phyloP scores from a whole-genome alignment of 805 yeast genomes.

The Yamadazyma laniorum region DNA sequence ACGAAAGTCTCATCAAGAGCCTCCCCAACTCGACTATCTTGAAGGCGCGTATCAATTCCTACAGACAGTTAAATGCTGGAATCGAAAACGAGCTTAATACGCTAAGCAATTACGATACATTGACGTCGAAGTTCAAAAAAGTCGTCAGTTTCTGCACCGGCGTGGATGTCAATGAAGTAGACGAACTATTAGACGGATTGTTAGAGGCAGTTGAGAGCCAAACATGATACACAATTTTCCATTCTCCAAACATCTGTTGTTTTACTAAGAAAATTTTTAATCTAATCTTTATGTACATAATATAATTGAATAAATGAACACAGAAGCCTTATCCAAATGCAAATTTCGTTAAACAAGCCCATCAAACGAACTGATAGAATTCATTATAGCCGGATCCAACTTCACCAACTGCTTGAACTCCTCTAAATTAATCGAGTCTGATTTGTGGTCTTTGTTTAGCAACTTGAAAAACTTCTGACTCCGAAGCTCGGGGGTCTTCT shows the following conservation, averaged over 20 bases:
- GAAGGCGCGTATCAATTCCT: slow-evolving; percentile 79
- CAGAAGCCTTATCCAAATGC: background rate
- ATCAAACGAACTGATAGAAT: slow-evolving; percentile 76
- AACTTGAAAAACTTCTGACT: slow-evolving; percentile 75
- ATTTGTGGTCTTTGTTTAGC: slow-evolving; percentile 69
- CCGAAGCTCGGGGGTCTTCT: slow-evolving; percentile 85
- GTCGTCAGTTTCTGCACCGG: slow-evolving; percentile 91
- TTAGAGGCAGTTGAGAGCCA: slow-evolving; percentile 86
- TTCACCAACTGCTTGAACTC: slow-evolving; percentile 84
- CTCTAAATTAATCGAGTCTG: slow-evolving; percentile 63
- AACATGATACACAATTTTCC: no score
- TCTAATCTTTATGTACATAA: background rate
- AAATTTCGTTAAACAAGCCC: slow-evolving; percentile 56
- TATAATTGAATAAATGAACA: background rate
- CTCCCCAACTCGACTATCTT: slow-evolving; percentile 52
- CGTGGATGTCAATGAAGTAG: slow-evolving; percentile 77
- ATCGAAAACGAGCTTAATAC: slow-evolving; percentile 52
- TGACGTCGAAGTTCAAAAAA: slow-evolving; percentile 69
- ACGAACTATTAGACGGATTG: slow-evolving; percentile 75
- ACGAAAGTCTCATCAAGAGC: slow-evolving; percentile 24
- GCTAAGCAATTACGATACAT: slow-evolving; percentile 45
- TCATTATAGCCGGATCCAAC: slow-evolving; percentile 70
- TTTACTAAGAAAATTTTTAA: no score
- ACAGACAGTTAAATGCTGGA: slow-evolving; percentile 62
- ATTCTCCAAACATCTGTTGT: no score